Evolutionary conservation across 169 alveolate species (phyloP).

Genomic region (Cryptosporidium tyzzeri): DNA sequence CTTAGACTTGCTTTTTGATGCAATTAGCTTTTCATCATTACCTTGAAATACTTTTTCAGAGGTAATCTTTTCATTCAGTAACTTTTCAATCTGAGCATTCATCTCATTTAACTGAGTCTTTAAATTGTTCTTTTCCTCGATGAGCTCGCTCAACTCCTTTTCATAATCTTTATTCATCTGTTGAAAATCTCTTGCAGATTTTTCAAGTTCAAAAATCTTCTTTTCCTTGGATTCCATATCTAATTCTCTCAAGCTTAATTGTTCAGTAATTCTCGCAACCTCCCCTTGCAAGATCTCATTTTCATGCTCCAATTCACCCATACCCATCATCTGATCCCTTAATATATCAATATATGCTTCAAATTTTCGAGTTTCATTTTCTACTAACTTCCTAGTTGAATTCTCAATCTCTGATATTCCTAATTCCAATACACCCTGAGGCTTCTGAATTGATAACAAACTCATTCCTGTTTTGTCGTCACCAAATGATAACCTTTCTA

Average conservation of each 20-base stretch:
- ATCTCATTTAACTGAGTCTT: slow-evolving; percentile 14
- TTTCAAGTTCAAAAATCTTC: slow-evolving; percentile 56
- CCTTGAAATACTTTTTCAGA: neutral
- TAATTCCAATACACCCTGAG: neutral
- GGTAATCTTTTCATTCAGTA: neutral
- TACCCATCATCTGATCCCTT: slow-evolving; percentile 28
- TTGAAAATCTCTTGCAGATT: neutral
- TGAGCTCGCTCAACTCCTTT: slow-evolving; percentile 8
- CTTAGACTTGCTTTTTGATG: neutral
- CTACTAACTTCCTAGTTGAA: slow-evolving; percentile 54
- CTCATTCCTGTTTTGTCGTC: neutral
- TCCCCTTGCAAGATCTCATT: slow-evolving; percentile 34
- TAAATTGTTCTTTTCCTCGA: slow-evolving; percentile 27
- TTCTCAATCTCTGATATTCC: slow-evolving; percentile 34
- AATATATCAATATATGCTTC: slow-evolving; percentile 55
- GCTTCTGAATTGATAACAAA: neutral
- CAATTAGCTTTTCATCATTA: neutral
- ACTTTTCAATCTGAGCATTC: slow-evolving; percentile 11
- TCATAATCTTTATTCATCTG: slow-evolving; percentile 22
- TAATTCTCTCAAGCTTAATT: slow-evolving; percentile 44
- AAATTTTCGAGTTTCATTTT: slow-evolving; percentile 24
- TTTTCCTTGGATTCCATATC: slow-evolving; percentile 63
- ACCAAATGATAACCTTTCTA: neutral
- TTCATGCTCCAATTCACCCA: slow-evolving; percentile 15
- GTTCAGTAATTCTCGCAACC: slow-evolving; percentile 61